These are phyloP conservation scores for Apiotrichum veenhuisii DNA, from an alignment of 1,284 basidiomycete genomes.

Conservation along the genomic window DNA sequence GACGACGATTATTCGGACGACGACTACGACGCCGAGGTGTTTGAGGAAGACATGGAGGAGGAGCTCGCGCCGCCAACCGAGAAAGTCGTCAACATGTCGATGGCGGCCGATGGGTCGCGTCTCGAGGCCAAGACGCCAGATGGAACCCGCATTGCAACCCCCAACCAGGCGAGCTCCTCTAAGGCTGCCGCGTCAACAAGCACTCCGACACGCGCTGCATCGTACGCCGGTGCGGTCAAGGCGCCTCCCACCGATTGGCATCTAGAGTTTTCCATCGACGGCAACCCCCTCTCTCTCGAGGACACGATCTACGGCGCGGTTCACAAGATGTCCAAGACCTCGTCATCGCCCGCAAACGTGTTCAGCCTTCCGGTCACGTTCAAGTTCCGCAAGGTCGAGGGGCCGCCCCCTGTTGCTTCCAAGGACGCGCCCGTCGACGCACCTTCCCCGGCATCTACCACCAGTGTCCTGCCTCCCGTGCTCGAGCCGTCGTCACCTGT, in stretches of 20 bases:
- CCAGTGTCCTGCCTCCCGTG: slow-evolving; percentile 57
- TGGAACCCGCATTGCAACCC: slow-evolving; percentile 88
- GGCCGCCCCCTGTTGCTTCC: slow-evolving; percentile 59
- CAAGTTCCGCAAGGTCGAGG: slow-evolving; percentile 86
- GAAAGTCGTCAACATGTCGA: slow-evolving; percentile 79
- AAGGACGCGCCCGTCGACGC: slow-evolving; percentile 25
- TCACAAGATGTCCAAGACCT: slow-evolving; percentile 53
- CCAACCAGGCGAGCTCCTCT: slow-evolving; percentile 51
- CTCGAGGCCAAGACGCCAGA: slow-evolving; percentile 94
- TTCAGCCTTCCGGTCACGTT: slow-evolving; percentile 52
- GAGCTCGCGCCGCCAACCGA: slow-evolving; percentile 55
- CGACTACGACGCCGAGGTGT: slow-evolving; percentile 57
- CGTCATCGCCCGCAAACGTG: slow-evolving; percentile 7
- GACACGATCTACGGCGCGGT: slow-evolving; percentile 95
- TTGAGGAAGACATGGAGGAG: slow-evolving; percentile 61
- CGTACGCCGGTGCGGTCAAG: slow-evolving; percentile 92
- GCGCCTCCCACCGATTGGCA: slow-evolving; percentile 92
- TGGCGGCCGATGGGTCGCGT: slow-evolving; percentile 82
- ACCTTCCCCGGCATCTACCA: slow-evolving; percentile 38
- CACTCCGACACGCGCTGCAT: slow-evolving; percentile 55
- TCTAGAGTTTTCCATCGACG: slow-evolving; percentile 89
- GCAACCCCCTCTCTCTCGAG: slow-evolving; percentile 72
- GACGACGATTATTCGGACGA: slow-evolving; percentile 66
- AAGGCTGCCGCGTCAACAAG: slow-evolving; percentile 25
- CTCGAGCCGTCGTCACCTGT: slow-evolving; percentile 80